Base-by-base conservation (phyloP, 768 basidiomycete species). In the Naganishia randhawae region DNA sequence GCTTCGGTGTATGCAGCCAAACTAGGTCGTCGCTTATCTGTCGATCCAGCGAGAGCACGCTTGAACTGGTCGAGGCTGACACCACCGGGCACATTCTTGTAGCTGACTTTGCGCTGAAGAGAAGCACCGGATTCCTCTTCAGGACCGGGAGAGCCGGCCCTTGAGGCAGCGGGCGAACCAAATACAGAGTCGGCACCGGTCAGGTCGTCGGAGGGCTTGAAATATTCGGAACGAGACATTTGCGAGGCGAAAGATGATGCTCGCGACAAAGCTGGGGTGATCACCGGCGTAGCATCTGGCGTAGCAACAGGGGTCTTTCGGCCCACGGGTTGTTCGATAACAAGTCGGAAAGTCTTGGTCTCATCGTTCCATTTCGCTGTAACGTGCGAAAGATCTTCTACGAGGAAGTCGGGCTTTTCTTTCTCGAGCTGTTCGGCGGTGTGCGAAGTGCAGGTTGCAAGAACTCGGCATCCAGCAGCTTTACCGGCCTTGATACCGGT, bases 391-490 rank as follows among this genome's bases (percentile, higher is more conserved):
- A 80, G 71, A 54, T 78, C 77, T 52, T 77, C 76, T 48, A 80
- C 80, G 8, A 80, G 73, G 75, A 78, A 79, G 67, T 80, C 80
- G 45, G 80, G 80, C 70, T 77, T 73, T 69, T 80, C 78, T 65
- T 76, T 76, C 55, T 80, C 80, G 66, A 96, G 83, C 48, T 76
- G 76, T 61, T 85, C 84, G 13, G 85, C 82, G 41, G 84, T 74
- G 68, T 91, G 89, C 3, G 89, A 90, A 39, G 92, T 93, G 75
- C 88, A 89, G 4, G 93, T 90, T 0, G 88, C 92, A 16, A 94
- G 84, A 0, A 89, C 89, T 61, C 79, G 82, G 65, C 87, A 84
- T 17, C 90, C 90, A 19, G 91, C 89, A 11, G 88, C 87, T 66
- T 83, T 85, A 25, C 91, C 91, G 25, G 89, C 84, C 69, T 82